These are phyloP conservation scores for Cicer arietinum DNA, from an alignment of 306 rosid species.

Conservation along the genomic window DNA sequence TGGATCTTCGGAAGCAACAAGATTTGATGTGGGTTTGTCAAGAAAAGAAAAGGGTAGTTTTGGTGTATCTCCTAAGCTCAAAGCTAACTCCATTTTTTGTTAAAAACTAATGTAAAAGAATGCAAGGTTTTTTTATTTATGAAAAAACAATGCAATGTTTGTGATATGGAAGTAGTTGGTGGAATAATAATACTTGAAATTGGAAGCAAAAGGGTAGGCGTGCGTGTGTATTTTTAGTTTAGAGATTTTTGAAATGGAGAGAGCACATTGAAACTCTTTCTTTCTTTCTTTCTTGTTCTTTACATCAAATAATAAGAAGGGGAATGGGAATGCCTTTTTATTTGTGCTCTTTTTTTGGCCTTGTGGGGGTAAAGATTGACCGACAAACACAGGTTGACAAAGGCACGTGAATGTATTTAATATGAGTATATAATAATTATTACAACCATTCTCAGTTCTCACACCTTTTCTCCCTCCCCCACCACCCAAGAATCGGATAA, in stretches of 20 bases:
- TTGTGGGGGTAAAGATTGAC: conserved; percentile 66
- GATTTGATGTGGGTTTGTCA: conserved; percentile 43
- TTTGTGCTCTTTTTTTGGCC: conserved; percentile 36
- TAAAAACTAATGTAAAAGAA: too few species aligned
- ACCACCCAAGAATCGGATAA: background rate
- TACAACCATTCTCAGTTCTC: conserved; percentile 15
- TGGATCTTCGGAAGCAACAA: conserved; percentile 44
- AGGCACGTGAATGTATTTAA: conserved; percentile 86
- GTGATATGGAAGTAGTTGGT: background rate
- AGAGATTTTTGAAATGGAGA: background rate
- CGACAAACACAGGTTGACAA: conserved; percentile 85
- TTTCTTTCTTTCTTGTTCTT: background rate
- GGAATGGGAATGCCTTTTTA: conserved; percentile 33
- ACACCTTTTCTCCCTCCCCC: conserved; percentile 22
- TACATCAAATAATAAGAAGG: background rate
- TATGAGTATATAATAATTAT: background rate
- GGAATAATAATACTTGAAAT: background rate
- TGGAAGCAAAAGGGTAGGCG: background rate
- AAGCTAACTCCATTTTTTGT: conserved; percentile 70
- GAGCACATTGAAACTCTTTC: background rate
- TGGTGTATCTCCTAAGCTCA: conserved; percentile 84
- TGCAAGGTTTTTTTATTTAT: too few species aligned
- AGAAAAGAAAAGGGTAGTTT: conserved; percentile 53
- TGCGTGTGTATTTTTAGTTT: background rate
- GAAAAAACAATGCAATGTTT: background rate